Evolutionary conservation across 2,329 filamentous ascomycete genomes (phyloP).

Genomic region (Scytalidium sp.): DNA sequence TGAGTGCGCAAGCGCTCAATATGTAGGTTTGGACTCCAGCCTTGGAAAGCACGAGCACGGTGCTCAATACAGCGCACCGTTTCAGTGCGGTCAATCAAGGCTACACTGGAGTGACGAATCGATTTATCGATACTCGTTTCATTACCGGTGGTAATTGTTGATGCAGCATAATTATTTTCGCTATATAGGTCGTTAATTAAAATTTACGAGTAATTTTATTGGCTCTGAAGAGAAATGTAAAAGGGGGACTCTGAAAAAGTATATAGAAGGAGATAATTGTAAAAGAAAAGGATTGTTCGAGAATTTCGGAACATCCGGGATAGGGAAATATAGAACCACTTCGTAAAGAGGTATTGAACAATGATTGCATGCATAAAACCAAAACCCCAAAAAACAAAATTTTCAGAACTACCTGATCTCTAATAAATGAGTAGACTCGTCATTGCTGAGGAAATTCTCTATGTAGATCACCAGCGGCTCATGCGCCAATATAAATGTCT

Average conservation of each 20-base stretch:
- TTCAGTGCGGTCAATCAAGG: slow-evolving; percentile 41
- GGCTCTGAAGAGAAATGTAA: not conserved
- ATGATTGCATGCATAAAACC: no score
- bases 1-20: slow-evolving; percentile 61
- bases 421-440: slow-evolving; percentile 49
- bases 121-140: slow-evolving; percentile 42
- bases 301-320: not conserved
- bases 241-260: not conserved
- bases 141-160: slow-evolving; percentile 49
- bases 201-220: no score
- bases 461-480: slow-evolving; percentile 57
- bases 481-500: slow-evolving; percentile 46
- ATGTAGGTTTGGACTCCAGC: slow-evolving; percentile 54
- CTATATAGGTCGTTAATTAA: slow-evolving; percentile 21
- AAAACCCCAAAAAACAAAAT: not conserved
- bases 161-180: slow-evolving; percentile 46
- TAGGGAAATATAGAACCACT: not conserved
- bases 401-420: slow-evolving; percentile 42
- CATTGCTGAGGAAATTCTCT: slow-evolving; percentile 46
- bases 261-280: not conserved
- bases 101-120: slow-evolving; percentile 50
- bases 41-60: slow-evolving; percentile 56
- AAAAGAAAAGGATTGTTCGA: not conserved
- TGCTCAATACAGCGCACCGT: slow-evolving; percentile 56
- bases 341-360: no score